Evolutionary conservation across 2,329 filamentous ascomycete genomes (phyloP).

Genomic region (Microcera coccophila): DNA sequence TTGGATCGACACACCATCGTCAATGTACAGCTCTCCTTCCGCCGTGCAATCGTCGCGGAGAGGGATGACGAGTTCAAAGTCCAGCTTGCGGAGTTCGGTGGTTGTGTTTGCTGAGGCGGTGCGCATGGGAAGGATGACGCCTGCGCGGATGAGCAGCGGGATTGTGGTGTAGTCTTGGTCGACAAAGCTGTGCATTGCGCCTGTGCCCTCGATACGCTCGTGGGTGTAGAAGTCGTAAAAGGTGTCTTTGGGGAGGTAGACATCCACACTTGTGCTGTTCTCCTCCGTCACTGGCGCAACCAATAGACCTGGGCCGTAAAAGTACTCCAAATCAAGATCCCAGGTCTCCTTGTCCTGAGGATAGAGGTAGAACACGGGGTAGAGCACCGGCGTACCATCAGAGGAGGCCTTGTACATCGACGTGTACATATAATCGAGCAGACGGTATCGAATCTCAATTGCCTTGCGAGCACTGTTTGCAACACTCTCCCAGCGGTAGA

Average conservation of each 20-base stretch:
- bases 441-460: constrained; percentile 67
- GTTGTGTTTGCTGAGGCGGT: constrained; percentile 58
- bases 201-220: constrained; percentile 39
- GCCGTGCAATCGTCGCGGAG: constrained; percentile 60
- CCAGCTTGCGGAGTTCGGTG: constrained; percentile 55
- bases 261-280: constrained; percentile 40
- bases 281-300: constrained; percentile 48
- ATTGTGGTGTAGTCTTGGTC: constrained; percentile 46
- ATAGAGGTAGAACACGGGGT: constrained; percentile 70
- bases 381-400: constrained; percentile 61
- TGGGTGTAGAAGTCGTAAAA: constrained; percentile 55
- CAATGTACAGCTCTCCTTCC: constrained; percentile 66
- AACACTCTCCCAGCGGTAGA: constrained; percentile 65
- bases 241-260: constrained; percentile 47
- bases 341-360: constrained; percentile 47
- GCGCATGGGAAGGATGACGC: constrained; percentile 61
- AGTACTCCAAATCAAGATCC: constrained; percentile 40
- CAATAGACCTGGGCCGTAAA: constrained; percentile 47
- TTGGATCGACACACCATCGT: constrained; percentile 67
- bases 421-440: constrained; percentile 83
- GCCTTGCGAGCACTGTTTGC: constrained; percentile 62
- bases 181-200: constrained; percentile 30
- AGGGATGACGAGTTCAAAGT: constrained; percentile 70
- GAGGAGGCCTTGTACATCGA: constrained; percentile 57
- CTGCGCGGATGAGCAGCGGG: constrained; percentile 65